Base-by-base conservation (phyloP, 2,329 filamentous ascomycete genomes). In the Penicillium decumbens region DNA sequence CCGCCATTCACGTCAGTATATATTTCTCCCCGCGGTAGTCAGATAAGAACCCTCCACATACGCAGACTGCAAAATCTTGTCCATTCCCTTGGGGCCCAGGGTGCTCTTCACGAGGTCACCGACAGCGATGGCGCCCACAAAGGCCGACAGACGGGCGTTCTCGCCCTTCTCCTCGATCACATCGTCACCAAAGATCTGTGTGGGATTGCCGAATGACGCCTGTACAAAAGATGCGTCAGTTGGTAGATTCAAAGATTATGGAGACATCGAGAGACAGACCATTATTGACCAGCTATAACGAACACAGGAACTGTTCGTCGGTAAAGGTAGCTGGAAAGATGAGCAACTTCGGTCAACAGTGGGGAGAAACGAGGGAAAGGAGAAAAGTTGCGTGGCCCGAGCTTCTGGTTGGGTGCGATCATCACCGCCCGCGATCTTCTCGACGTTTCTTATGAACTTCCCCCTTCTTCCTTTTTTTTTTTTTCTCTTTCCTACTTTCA, bases 91-190 rank as follows among this genome's bases (percentile, higher is more conserved):
- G 32, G 93, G 93, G 6, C 93, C 93, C 29, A 98, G 77, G 9
- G 93, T 97, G 72, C 89, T 95, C 81, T 98, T 98, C 46, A 98
- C 93, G 60, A 98, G 75, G 65, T 98, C 93, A 46, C 93, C 93
- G 41, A 98, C 93, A 48, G 93, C 93, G 67, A 98, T 98, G 70
- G 93, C 93, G 64, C 93, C 93, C 48, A 98, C 92, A 66, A 98
- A 98, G 58, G 92, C 92, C n/a, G 89, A 87, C 63, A 97, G 86
- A 81, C 92, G 89, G 66, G 93, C 92, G 87, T 97, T 97, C 78
- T 97, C 92, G 65, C 93, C 93, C 78, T 95, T 97, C 78, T 97
- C 92, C 76, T 97, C 89, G 50, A 87, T 93, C 61, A 95, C 93
- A 71, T 95, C 91, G 74, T 96, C 89, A 66, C 90, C 89, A 75